Evolutionary conservation across 2,329 filamentous ascomycete genomes (phyloP), one percentile per base, ranked within the genome.

Genomic region (Paradendryphiella salina): DNA sequence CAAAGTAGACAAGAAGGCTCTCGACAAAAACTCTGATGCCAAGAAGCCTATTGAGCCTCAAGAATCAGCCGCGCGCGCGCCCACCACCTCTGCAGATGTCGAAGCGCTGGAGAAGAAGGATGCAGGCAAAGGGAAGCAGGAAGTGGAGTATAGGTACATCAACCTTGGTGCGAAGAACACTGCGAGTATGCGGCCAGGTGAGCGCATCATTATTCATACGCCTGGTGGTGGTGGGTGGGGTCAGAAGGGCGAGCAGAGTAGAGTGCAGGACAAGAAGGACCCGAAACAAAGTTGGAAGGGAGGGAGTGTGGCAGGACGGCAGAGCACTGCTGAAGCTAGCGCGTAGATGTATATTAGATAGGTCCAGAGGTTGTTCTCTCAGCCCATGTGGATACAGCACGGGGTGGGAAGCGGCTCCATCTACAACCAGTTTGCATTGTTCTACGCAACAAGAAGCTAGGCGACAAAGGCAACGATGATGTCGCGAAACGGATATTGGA

Each of bases 201-300:
- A 94, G 67, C 77, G 88, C 5, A 90, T 93, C 64, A 88, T 93
- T 47, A 79, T 94, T 14, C 80, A 80, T 57, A 93, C 89, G 4
- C 89, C 89, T 2, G 89, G 89, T 23, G 89, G 89, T 46, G 89
- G 89, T 34, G 89, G 85, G 0, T 93, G 88, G 87, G 88, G 88
- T 0, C 74, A 73, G 32, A 75, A 79, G 0, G 87, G 85, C 0
- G 77, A 81, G 48, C 78, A 82, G 60, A 86, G 78, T 29, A 75
- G 78, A 42, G 77, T 73, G 31, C 63, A 71, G 43, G 74, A 72
- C 50, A 73, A 73, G 54, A 69, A 72, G 42, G 90, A 96, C 73
- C 82, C 81, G 18, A 81, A 75, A 67, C 72, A 76, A 55, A 76
- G 73, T 29, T 87, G 85, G 85, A 80, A 77, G 64, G 81, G 82